Conservation (phyloP, 352 stramenopile genomes). For the Pythium rishiriense region DNA sequence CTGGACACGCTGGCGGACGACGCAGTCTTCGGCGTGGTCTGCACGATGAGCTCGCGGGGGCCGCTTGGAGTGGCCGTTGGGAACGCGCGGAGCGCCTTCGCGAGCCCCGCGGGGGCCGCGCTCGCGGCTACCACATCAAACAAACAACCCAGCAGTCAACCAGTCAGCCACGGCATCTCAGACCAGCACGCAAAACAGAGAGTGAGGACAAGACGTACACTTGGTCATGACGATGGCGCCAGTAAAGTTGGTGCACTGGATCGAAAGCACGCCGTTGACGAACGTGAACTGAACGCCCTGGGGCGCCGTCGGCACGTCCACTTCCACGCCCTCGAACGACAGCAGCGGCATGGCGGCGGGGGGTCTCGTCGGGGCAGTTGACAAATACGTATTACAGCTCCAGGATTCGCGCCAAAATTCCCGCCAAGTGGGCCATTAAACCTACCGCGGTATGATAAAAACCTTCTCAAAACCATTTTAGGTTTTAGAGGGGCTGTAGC, state of each 20-base stretch:
- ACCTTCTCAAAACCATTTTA: no score
- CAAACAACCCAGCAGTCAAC: neutral
- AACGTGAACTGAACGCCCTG: slow-evolving; percentile 73
- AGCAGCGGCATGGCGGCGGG: slow-evolving; percentile 56
- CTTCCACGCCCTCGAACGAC: slow-evolving; percentile 76
- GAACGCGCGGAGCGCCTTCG: slow-evolving; percentile 25
- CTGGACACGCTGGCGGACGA: slow-evolving; percentile 26
- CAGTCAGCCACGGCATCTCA: neutral
- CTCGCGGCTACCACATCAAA: no score
- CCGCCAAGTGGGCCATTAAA: slow-evolving; percentile 9
- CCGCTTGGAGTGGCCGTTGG: slow-evolving; percentile 2
- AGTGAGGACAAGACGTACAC: slow-evolving; percentile 28
- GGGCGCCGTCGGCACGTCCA: slow-evolving; percentile 63
- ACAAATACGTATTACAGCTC: no score
- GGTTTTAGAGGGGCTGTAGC: neutral
- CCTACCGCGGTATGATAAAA: no score
- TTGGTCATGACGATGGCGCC: slow-evolving; percentile 68
- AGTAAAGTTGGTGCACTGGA: slow-evolving; percentile 76
- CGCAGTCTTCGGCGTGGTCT: slow-evolving; percentile 19
- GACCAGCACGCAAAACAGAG: neutral
- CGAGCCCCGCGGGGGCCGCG: slow-evolving; percentile 3
- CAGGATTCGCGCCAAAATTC: neutral
- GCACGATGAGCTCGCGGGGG: slow-evolving; percentile 14
- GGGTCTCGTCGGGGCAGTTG: neutral
- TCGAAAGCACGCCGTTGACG: slow-evolving; percentile 50